A percentile compares a stretch with the other conserved stretches of the same genome.
phyloP scores from a whole-genome alignment of 2,329 filamentous ascomycete genomes.

The Sporothrix humicola region DNA sequence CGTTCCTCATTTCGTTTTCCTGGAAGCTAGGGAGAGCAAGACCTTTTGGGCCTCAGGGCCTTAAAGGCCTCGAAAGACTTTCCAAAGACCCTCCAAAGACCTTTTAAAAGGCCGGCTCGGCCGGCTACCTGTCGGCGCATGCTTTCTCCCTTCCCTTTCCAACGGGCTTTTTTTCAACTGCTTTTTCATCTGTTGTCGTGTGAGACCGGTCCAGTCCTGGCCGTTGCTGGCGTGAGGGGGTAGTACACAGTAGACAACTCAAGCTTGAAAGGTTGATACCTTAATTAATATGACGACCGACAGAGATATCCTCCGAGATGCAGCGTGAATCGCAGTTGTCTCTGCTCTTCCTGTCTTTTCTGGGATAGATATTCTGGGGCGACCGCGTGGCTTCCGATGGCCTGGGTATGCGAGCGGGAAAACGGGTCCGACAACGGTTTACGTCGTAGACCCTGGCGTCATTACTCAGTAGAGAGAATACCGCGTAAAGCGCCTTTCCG shows the following conservation, averaged over 20 bases:
- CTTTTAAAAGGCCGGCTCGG: too few relatives aligned
- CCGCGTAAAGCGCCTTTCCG: conserved; percentile 10
- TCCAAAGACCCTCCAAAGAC: too few relatives aligned
- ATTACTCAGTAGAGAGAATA: neutral
- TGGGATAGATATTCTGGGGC: neutral
- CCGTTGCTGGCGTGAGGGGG: neutral
- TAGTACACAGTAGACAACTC: too few relatives aligned
- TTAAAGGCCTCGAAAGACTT: neutral
- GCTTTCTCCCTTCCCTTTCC: neutral
- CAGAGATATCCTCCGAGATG: neutral
- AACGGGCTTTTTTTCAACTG: neutral
- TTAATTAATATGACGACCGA: neutral
- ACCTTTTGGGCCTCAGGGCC: neutral
- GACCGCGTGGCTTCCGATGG: conserved; percentile 5
- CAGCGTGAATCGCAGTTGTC: neutral
- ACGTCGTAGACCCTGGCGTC: conserved; percentile 14
- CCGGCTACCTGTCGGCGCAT: neutral
- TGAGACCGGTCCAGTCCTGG: neutral
- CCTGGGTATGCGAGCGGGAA: neutral
- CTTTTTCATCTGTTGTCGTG: neutral
- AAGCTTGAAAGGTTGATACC: neutral
- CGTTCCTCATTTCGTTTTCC: conserved; percentile 21
- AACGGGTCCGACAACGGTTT: conserved; percentile 7
- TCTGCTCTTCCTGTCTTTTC: neutral
- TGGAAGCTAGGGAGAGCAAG: conserved; percentile 13